A percentile compares a stretch with the other conserved stretches of the same genome.
Evolutionary conservation across 2,329 filamentous ascomycete species (phyloP).

Genomic region (Fusarium sp.): DNA sequence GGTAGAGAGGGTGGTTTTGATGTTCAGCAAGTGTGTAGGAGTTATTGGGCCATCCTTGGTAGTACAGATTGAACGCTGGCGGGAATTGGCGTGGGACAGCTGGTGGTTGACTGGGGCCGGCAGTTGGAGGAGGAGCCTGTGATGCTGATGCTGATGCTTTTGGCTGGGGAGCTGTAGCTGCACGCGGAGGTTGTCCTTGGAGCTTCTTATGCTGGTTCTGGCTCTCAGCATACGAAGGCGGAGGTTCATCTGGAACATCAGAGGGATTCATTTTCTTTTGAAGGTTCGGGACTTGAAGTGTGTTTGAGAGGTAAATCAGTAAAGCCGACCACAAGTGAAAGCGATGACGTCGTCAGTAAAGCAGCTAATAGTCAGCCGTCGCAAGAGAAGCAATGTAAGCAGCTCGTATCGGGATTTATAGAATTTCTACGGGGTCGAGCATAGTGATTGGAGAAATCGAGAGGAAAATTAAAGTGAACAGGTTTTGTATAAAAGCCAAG

Average conservation of each 20-base stretch:
- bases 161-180: neutral
- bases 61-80: constrained; percentile 34
- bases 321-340: neutral
- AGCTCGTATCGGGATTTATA: neutral
- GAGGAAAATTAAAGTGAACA: neutral
- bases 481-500: constrained; percentile 7
- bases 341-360: neutral
- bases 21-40: constrained; percentile 30
- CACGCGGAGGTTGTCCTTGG: neutral
- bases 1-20: constrained; percentile 31
- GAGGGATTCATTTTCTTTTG: neutral
- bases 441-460: neutral
- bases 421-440: neutral
- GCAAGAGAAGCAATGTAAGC: neutral
- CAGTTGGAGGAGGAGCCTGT: neutral
- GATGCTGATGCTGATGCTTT: neutral
- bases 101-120: neutral
- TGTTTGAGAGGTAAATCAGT: neutral
- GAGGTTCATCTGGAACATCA: constrained; percentile 6
- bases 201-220: neutral
- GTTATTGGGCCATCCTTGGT: neutral
- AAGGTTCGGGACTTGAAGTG: neutral
- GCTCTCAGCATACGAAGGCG: constrained; percentile 20
- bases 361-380: neutral
- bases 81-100: constrained; percentile 29